phyloP scores from a whole-genome alignment of 1,284 basidiomycete genomes.

The Fistulinella cinereoalba region DNA sequence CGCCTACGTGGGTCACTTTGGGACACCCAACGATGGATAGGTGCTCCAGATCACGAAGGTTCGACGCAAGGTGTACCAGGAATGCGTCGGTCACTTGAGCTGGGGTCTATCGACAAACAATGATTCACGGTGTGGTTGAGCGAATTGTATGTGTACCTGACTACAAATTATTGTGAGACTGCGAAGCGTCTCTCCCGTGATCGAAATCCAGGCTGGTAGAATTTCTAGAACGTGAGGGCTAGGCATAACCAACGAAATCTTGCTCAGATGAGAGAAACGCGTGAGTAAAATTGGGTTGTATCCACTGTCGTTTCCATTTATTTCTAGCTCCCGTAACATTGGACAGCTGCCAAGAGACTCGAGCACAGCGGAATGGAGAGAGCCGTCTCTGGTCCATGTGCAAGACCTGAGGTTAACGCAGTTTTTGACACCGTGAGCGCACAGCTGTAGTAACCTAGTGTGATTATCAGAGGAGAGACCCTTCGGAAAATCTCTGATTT shows the following conservation, averaged over 20 bases:
- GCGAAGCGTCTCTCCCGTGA: constrained; percentile 44
- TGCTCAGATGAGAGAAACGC: constrained; percentile 46
- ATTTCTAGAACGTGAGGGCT: constrained; percentile 48
- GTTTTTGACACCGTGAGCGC: constrained; percentile 52
- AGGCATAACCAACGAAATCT: constrained; percentile 71
- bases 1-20: constrained; percentile 61
- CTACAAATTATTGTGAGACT: constrained; percentile 67
- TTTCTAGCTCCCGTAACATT: constrained; percentile 53
- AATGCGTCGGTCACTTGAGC: constrained; percentile 53
- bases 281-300: constrained; percentile 48
- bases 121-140: neutral
- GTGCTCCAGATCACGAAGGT: constrained; percentile 48
- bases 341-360: constrained; percentile 43
- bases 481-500: constrained; percentile 66
- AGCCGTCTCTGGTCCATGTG: constrained; percentile 74
- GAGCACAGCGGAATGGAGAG: constrained; percentile 57
- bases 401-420: constrained; percentile 59
- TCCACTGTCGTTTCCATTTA: constrained; percentile 60
- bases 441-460: constrained; percentile 38
- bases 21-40: constrained; percentile 63
- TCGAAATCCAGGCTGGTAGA: constrained; percentile 50
- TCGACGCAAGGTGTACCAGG: constrained; percentile 47
- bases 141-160: constrained; percentile 23
- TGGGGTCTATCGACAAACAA: constrained; percentile 43
- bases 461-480: constrained; percentile 33